Conservation (phyloP, 805 yeast species). For the Candida dajiaensis region DNA sequence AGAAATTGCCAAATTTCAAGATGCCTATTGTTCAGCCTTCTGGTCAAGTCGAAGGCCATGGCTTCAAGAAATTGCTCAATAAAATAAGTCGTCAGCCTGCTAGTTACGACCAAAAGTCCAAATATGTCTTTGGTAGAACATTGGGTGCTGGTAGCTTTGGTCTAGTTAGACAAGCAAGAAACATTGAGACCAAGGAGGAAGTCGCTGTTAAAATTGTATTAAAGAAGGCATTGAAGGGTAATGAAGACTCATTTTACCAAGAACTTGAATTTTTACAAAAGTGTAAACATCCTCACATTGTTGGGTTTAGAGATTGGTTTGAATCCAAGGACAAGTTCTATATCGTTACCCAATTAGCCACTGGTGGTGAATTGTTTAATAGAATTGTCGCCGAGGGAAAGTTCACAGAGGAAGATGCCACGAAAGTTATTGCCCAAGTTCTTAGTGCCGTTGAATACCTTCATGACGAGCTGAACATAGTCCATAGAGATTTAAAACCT, state of each 20-base stretch:
- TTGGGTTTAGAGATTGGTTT: constrained; percentile 88
- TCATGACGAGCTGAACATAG: constrained; percentile 64
- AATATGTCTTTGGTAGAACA: constrained; percentile 75
- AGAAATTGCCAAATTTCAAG: neutral
- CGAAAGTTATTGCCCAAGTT: constrained; percentile 65
- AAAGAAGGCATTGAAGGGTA: constrained; percentile 77
- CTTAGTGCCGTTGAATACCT: constrained; percentile 74
- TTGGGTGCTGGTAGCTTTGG: constrained; percentile 96
- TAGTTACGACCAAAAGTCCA: constrained; percentile 57
- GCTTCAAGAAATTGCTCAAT: constrained; percentile 35
- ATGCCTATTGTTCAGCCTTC: constrained; percentile 13
- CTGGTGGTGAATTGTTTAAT: constrained; percentile 94
- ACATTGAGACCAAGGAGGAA: constrained; percentile 47
- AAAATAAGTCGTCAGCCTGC: constrained; percentile 70
- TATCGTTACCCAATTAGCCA: constrained; percentile 89
- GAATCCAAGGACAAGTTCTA: constrained; percentile 89
- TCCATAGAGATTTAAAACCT: constrained; percentile 92
- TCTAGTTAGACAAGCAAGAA: constrained; percentile 73
- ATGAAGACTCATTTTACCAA: constrained; percentile 70
- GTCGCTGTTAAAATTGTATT: constrained; percentile 88
- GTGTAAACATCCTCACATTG: constrained; percentile 79
- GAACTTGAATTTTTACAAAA: constrained; percentile 67
- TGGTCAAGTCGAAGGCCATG: constrained; percentile 25
- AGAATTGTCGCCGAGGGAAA: constrained; percentile 74
- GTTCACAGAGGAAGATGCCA: constrained; percentile 87